Evolutionary conservation across 305 asterid genomes (phyloP), one percentile per base, ranked within the genome.

Genomic region (Plantago lanceolata): DNA sequence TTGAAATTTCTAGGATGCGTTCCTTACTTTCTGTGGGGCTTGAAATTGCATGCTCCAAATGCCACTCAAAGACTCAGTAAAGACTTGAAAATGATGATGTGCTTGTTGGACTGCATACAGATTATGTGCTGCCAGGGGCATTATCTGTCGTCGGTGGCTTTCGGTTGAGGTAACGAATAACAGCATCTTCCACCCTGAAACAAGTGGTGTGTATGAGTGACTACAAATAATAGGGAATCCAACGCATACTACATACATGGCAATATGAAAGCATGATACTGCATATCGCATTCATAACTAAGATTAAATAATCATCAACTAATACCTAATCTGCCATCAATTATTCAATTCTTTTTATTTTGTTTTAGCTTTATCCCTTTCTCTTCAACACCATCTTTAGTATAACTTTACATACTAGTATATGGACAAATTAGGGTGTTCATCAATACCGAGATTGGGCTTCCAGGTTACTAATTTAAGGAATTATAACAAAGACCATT

Each of bases 111-210:
- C n/a, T 56, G 20, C 69, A 47, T 57, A 20, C 31, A 19, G 62
- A 68, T 82, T 76, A 84, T 33, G 84, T 72, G 84, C 82, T 75
- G 73, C 82, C 85, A 37, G 84, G 86, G 68, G 89, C 82, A 76
- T 84, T 92, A 55, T 55, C 60, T 16, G 60, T 15, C 47, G 79
- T 72, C 6, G 92, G 85, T 59, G 88, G 79, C 81, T 77, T 90
- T 67, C 95, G 81, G 75, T 90, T 90, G 73, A 90, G 83, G 80
- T 88, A 90, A 57, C 97, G 96, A 66, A 90, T 86, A 57, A 86
- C 96, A 69, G 97, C 97, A 83, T 90, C 97, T 67, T 90, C 97
- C 61, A 86, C 96, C 97, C 97, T 90, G 87, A 72, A 63, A 65
- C 49, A 68, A 68, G 47, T 45, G 19, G 67, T 53, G 58, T 21